Conservation (phyloP, 305 asterid genomes). For the Fraxinus baroniana region DNA sequence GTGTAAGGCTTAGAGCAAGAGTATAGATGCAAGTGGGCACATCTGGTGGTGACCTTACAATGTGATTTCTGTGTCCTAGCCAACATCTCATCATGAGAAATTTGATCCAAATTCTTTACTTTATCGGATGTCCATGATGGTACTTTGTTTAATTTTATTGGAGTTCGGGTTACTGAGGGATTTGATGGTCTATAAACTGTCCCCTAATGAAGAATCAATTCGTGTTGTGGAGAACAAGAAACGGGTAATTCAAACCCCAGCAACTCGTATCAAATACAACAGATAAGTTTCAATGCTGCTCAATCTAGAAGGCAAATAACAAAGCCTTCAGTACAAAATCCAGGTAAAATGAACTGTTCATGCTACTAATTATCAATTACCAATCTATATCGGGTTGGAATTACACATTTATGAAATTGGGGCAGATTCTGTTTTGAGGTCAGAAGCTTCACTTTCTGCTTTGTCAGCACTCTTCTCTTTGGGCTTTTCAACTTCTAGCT, state of each 20-base stretch:
- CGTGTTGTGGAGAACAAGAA: background rate
- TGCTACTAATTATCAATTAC: background rate
- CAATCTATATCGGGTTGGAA: background rate
- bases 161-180: background rate
- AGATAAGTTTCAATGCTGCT: background rate
- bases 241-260: background rate
- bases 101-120: background rate
- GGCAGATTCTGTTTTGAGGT: constrained; percentile 30
- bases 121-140: background rate
- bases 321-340: background rate
- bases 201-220: background rate
- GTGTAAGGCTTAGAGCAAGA: background rate
- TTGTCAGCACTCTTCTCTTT: constrained; percentile 36
- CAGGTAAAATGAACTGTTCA: background rate
- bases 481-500: constrained; percentile 37
- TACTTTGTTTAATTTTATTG: background rate
- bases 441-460: constrained; percentile 36
- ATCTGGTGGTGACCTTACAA: background rate
- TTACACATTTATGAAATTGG: constrained; percentile 26
- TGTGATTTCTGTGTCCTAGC: background rate
- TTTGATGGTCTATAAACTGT: background rate
- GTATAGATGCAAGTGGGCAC: background rate
- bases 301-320: background rate
- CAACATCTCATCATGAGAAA: background rate
- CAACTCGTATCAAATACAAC: background rate